A percentile compares a stretch with the other conserved stretches of the same genome.
Evolutionary conservation across 2,329 filamentous ascomycete species (phyloP).

Genomic region (Fusarium sp.): DNA sequence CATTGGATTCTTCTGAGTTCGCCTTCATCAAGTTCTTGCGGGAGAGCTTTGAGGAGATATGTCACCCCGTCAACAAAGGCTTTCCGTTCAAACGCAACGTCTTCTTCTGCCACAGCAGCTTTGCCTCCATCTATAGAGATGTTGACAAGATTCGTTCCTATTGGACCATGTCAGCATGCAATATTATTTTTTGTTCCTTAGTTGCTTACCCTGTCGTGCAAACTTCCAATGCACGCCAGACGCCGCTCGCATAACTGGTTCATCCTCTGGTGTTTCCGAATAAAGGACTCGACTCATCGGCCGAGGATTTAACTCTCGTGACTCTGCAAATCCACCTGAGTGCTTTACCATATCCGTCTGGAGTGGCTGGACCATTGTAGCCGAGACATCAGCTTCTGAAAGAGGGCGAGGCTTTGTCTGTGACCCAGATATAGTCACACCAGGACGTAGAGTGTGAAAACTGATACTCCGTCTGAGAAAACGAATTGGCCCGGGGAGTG

Average conservation of each 20-base stretch:
- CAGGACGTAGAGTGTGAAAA: constrained; percentile 38
- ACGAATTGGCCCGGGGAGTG: constrained; percentile 59
- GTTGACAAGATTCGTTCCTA: constrained; percentile 41
- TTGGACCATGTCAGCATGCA: neutral
- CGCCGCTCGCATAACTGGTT: constrained; percentile 36
- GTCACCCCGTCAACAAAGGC: constrained; percentile 70
- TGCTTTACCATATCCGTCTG: constrained; percentile 24
- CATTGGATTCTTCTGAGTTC: constrained; percentile 55
- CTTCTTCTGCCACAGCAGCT: constrained; percentile 35
- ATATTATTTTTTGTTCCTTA: neutral
- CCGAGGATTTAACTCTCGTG: constrained; percentile 8
- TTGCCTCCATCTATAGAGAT: constrained; percentile 42
- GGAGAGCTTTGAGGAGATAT: constrained; percentile 71
- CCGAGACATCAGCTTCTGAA: constrained; percentile 30
- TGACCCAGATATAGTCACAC: constrained; percentile 17
- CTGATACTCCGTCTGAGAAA: constrained; percentile 56
- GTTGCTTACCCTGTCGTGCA: constrained; percentile 44
- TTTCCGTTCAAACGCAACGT: constrained; percentile 57
- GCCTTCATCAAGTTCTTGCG: constrained; percentile 61
- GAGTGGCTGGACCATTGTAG: constrained; percentile 11
- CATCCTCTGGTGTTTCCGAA: constrained; percentile 33
- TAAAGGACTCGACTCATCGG: constrained; percentile 41
- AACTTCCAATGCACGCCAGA: constrained; percentile 47
- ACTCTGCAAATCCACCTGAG: neutral
- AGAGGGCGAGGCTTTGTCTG: constrained; percentile 27